Percentiles rank a stretch among this genome's conserved stretches.
Conservation (phyloP, 2,329 filamentous ascomycete genomes). For the Beauveria varroae region DNA sequence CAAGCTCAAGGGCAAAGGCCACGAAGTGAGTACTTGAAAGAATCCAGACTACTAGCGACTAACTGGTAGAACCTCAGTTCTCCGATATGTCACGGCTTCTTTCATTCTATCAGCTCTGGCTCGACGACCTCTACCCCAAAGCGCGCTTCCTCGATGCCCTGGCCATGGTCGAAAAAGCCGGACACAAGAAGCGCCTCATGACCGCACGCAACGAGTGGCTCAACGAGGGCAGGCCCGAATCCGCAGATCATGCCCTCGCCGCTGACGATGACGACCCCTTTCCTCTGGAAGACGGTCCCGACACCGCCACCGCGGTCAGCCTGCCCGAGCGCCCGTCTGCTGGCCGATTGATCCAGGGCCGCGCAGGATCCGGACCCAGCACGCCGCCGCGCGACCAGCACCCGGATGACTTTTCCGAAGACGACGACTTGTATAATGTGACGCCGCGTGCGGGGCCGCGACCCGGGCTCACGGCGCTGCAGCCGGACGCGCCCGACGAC, state of each 20-base stretch:
- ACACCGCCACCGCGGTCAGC: conserved; percentile 12
- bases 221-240: conserved; percentile 59
- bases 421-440: conserved; percentile 47
- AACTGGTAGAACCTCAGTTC: conserved; percentile 46
- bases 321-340: conserved; percentile 18
- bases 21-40: conserved; percentile 56
- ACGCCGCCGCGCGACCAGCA: conserved; percentile 21
- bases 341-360: conserved; percentile 4
- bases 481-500: conserved; percentile 29
- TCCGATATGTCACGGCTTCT: conserved; percentile 75
- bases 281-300: not conserved
- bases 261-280: conserved; percentile 20
- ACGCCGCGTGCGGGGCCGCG: conserved; percentile 33
- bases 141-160: conserved; percentile 89
- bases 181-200: conserved; percentile 74
- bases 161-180: conserved; percentile 84
- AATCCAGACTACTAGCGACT: not conserved
- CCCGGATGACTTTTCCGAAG: conserved; percentile 30
- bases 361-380: conserved; percentile 15
- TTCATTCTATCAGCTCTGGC: conserved; percentile 91
- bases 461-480: conserved; percentile 15
- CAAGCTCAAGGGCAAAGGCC: conserved; percentile 84
- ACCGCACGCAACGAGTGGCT: conserved; percentile 77
- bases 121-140: conserved; percentile 91
- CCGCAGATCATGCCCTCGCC: conserved; percentile 19